Evolutionary conservation across 495 filamentous ascomycete genomes (phyloP).

Genomic region (Hypomontagnella monticulosa): DNA sequence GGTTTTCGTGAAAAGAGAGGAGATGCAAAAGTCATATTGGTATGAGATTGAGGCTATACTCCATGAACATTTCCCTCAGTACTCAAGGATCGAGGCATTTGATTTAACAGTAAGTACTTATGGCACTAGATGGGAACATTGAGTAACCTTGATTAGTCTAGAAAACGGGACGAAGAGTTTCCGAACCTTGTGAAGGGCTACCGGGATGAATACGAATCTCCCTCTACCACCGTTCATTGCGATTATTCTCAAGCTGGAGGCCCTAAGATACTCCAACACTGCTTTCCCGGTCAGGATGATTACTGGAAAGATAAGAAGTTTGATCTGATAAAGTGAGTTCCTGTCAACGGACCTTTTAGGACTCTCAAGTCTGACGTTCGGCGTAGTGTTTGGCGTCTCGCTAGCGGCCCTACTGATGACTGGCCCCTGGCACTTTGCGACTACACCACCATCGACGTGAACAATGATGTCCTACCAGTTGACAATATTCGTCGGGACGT

Average conservation of each 20-base stretch:
- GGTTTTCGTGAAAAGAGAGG: too few relatives aligned
- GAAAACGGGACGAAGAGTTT: constrained; percentile 1
- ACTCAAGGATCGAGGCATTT: too few relatives aligned
- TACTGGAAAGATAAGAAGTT: constrained; percentile 2
- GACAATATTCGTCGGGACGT: neutral
- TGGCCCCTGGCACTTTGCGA: constrained; percentile 8
- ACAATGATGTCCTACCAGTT: neutral
- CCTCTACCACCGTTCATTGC: neutral
- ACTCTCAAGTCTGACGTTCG: neutral
- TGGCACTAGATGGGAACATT: too few relatives aligned
- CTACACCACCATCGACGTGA: neutral
- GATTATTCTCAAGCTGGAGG: neutral
- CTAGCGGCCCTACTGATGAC: neutral
- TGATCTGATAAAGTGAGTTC: constrained; percentile 5
- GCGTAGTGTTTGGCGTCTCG: constrained; percentile 3
- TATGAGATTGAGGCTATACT: too few relatives aligned
- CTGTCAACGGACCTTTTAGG: neutral
- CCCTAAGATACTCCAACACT: neutral
- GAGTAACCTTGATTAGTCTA: neutral
- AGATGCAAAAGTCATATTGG: too few relatives aligned
- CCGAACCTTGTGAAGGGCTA: neutral
- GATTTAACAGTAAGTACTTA: too few relatives aligned
- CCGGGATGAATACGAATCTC: neutral
- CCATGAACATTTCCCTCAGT: too few relatives aligned
- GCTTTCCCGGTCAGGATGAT: constrained; percentile 1